These are phyloP conservation scores for Aspergillus calidoustus DNA, from an alignment of 2,329 filamentous ascomycete species.

Conservation along the genomic window DNA sequence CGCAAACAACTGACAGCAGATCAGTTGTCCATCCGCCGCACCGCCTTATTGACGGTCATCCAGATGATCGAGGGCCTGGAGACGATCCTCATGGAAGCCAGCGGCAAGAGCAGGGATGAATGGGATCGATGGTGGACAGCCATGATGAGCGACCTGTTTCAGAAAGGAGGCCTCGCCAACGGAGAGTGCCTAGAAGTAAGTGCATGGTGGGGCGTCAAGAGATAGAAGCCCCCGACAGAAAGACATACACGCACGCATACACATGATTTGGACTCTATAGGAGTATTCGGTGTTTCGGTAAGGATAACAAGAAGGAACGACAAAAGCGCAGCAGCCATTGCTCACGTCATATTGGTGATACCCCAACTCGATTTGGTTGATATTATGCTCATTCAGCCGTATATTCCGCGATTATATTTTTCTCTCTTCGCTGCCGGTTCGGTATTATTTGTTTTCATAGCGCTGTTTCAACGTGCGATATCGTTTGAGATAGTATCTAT, in stretches of 20 bases:
- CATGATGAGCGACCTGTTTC: conserved; percentile 83
- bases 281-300: conserved; percentile 37
- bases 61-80: conserved; percentile 86
- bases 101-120: conserved; percentile 85
- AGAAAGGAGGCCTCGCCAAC: conserved; percentile 76
- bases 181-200: conserved; percentile 80
- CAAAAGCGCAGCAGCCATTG: conserved; percentile 34
- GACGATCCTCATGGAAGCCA: conserved; percentile 77
- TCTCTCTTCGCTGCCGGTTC: conserved; percentile 17
- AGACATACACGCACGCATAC: conserved; percentile 6
- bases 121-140: conserved; percentile 89
- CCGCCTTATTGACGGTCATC: conserved; percentile 79
- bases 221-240: conserved; percentile 36
- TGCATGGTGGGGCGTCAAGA: conserved; percentile 67
- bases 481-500: conserved; percentile 87
- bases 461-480: conserved; percentile 84
- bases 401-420: conserved; percentile 25
- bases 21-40: conserved; percentile 75
- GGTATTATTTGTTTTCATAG: conserved; percentile 61
- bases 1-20: conserved; percentile 64
- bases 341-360: conserved; percentile 46
- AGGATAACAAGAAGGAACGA: conserved; percentile 28
- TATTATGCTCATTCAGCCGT: conserved; percentile 28
- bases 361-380: conserved; percentile 34
- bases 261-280: conserved; percentile 22